Evolutionary conservation across 2,329 filamentous ascomycete species (phyloP).

Genomic region (Aspergillus hortae): DNA sequence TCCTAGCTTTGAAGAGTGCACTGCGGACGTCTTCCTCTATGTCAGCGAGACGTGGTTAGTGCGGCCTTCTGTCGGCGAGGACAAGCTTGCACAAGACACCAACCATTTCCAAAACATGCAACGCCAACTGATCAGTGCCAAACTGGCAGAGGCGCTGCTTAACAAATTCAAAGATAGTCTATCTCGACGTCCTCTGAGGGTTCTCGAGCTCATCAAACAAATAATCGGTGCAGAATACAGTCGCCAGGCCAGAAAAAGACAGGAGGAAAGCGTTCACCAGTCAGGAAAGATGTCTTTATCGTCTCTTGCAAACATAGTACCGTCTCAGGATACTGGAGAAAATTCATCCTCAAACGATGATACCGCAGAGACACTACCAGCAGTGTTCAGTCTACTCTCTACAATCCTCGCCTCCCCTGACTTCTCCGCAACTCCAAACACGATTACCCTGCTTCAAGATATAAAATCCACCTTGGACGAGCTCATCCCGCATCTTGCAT

Average conservation of each 20-base stretch:
- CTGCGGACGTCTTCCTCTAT: conserved; percentile 40
- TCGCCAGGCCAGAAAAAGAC: conserved; percentile 9
- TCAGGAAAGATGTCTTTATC: conserved; percentile 29
- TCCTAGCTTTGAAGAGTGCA: conserved; percentile 38
- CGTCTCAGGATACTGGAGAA: conserved; percentile 13
- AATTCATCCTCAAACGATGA: conserved; percentile 19
- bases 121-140: conserved; percentile 38
- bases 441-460: conserved; percentile 25
- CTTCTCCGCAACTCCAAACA: conserved; percentile 31
- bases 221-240: conserved; percentile 37
- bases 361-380: conserved; percentile 35
- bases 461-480: conserved; percentile 35
- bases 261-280: neutral
- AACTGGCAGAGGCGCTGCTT: conserved; percentile 40
- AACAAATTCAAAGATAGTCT: conserved; percentile 42
- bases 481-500: conserved; percentile 32
- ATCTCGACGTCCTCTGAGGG: conserved; percentile 36
- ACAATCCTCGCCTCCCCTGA: conserved; percentile 42
- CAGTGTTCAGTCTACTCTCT: conserved; percentile 42
- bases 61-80: conserved; percentile 14
- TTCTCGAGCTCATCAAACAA: conserved; percentile 41
- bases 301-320: conserved; percentile 34
- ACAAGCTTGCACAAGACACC: conserved; percentile 13
- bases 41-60: conserved; percentile 42
- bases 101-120: conserved; percentile 27